phyloP scores from a whole-genome alignment of 2,329 filamentous ascomycete genomes.

The Fusarium udum region DNA sequence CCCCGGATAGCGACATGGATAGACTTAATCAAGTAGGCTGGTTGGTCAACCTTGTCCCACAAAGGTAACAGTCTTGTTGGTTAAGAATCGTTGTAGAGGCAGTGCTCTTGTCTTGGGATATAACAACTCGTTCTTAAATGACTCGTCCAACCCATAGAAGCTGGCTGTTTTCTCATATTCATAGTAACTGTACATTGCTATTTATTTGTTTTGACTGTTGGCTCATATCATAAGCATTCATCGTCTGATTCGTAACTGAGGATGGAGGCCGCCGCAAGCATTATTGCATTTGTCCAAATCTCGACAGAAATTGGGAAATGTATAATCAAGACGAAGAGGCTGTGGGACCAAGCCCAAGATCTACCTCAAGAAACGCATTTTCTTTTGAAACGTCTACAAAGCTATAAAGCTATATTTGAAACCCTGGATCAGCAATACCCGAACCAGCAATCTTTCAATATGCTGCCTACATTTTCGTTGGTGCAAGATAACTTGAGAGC shows the following conservation, averaged over 20 bases:
- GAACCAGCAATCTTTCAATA: neutral
- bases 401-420: conserved; percentile 22
- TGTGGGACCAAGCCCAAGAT: conserved; percentile 42
- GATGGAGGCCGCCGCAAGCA: conserved; percentile 36
- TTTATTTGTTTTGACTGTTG: neutral
- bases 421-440: conserved; percentile 25
- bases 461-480: neutral
- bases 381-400: conserved; percentile 34
- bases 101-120: conserved; percentile 4
- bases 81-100: conserved; percentile 5
- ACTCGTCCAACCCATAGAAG: neutral
- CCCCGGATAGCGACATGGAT: conserved; percentile 2
- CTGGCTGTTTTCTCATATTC: neutral
- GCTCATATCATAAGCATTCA: neutral
- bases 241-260: neutral
- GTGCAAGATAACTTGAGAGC: conserved; percentile 3
- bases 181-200: neutral
- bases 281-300: conserved; percentile 41
- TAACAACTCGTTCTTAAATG: neutral
- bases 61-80: neutral
- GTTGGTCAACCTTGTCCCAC: neutral
- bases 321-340: conserved; percentile 28
- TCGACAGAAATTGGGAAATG: conserved; percentile 33
- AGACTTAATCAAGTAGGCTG: neutral
- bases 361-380: conserved; percentile 34